phyloP scores from a whole-genome alignment of 164 flowering plant genomes.

The Chloranthus sessilifolius region DNA sequence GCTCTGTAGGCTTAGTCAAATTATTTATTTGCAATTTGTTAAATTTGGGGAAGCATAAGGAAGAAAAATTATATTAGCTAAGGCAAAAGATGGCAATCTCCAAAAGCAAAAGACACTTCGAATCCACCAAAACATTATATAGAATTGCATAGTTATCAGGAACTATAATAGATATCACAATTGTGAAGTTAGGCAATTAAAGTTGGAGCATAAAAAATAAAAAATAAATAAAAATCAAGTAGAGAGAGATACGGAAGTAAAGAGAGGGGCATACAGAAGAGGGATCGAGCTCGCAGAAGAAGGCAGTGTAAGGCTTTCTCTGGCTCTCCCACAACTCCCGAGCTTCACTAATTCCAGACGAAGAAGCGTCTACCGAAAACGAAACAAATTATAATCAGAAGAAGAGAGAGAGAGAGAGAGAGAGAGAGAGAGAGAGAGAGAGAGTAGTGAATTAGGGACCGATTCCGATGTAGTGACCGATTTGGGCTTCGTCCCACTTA shows the following conservation, averaged over 20 bases:
- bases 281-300: constrained; percentile 79
- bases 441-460: constrained; percentile 43
- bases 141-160: no score
- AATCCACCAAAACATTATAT: no score
- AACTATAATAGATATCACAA: no score
- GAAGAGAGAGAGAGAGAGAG: not conserved
- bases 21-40: no score
- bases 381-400: not conserved
- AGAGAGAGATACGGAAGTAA: not conserved
- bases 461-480: constrained; percentile 84
- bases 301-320: constrained; percentile 65
- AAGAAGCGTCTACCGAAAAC: constrained; percentile 62
- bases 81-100: no score
- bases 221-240: no score
- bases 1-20: no score
- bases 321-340: constrained; percentile 74
- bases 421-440: not conserved
- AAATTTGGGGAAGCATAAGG: no score
- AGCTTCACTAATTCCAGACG: constrained; percentile 55
- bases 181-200: no score
- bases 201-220: no score
- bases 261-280: constrained; percentile 42
- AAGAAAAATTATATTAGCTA: no score
- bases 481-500: constrained; percentile 84
- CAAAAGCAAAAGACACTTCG: no score